These are phyloP conservation scores for Kwoniella europaea DNA, from an alignment of 768 basidiomycete species.

Conservation along the genomic window DNA sequence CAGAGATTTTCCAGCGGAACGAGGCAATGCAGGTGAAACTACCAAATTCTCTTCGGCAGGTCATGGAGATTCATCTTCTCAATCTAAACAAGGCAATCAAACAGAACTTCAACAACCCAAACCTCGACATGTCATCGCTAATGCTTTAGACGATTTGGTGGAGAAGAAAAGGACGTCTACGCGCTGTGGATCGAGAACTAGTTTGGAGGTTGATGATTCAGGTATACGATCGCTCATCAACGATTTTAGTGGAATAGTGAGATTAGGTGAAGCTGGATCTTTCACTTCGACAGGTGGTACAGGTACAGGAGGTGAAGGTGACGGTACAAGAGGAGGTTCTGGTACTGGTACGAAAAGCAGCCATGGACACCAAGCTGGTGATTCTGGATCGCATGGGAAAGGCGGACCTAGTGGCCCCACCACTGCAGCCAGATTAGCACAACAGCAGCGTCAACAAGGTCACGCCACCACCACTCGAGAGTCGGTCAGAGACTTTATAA, in stretches of 20 bases:
- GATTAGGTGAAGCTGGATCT: constrained; percentile 36
- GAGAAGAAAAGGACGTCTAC: constrained; percentile 8
- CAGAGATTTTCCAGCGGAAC: constrained; percentile 32
- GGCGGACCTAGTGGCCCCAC: constrained; percentile 16
- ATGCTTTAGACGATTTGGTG: constrained; percentile 25
- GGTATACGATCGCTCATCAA: constrained; percentile 34
- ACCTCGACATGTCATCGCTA: constrained; percentile 17
- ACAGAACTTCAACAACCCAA: constrained; percentile 25
- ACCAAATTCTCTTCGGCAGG: constrained; percentile 27
- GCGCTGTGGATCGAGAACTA: constrained; percentile 7
- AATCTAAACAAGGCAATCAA: background rate
- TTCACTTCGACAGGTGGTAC: constrained; percentile 17
- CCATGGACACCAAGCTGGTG: background rate
- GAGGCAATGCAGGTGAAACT: constrained; percentile 15
- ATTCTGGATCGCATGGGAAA: background rate
- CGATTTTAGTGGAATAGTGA: constrained; percentile 49
- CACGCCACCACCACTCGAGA: constrained; percentile 17
- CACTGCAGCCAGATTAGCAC: constrained; percentile 26
- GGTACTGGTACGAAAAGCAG: constrained; percentile 9
- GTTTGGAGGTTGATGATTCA: constrained; percentile 36
- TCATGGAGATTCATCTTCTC: background rate
- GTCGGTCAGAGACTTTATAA: constrained; percentile 42
- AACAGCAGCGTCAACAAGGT: constrained; percentile 23
- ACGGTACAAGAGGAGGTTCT: constrained; percentile 15
- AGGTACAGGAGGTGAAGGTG: constrained; percentile 19